These are phyloP conservation scores for Citrus unshiu DNA, from an alignment of 345 rosid species.

Conservation along the genomic window DNA sequence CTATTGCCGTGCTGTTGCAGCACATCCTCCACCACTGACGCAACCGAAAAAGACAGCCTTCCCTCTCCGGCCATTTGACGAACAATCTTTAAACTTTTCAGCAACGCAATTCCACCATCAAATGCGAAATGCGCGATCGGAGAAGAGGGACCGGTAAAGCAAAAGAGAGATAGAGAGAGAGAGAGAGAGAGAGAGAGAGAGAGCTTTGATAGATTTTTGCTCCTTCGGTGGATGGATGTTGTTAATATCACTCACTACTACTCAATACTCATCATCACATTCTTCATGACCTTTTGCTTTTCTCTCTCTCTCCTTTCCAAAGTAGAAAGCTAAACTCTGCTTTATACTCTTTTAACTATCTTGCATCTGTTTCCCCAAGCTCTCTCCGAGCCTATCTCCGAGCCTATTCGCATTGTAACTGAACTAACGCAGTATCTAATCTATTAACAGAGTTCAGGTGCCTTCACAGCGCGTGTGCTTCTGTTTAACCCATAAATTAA, in stretches of 20 bases:
- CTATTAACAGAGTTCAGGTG: not conserved
- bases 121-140: constrained; percentile 14
- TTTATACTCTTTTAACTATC: constrained; percentile 17
- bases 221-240: not conserved
- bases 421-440: not conserved
- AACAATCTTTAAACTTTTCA: not conserved
- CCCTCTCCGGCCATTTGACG: constrained; percentile 27
- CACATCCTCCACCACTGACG: constrained; percentile 44
- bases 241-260: not conserved
- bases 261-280: constrained; percentile 12
- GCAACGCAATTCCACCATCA: constrained; percentile 12
- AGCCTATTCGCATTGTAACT: constrained; percentile 3
- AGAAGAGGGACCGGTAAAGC: constrained; percentile 6
- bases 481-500: too few relatives aligned
- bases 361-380: not conserved
- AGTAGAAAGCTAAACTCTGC: constrained; percentile 2
- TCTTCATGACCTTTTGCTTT: constrained; percentile 27
- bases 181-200: not conserved
- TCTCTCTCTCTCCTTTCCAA: not conserved
- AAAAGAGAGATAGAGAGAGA: not conserved
- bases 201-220: not conserved
- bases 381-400: constrained; percentile 15
- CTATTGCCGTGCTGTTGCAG: constrained; percentile 45
- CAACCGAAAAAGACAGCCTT: constrained; percentile 37
- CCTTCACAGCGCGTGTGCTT: constrained; percentile 8